Evolutionary conservation across 768 basidiomycete species (phyloP), one percentile per base, ranked within the genome.

Genomic region (Cyclocybe aegerita): DNA sequence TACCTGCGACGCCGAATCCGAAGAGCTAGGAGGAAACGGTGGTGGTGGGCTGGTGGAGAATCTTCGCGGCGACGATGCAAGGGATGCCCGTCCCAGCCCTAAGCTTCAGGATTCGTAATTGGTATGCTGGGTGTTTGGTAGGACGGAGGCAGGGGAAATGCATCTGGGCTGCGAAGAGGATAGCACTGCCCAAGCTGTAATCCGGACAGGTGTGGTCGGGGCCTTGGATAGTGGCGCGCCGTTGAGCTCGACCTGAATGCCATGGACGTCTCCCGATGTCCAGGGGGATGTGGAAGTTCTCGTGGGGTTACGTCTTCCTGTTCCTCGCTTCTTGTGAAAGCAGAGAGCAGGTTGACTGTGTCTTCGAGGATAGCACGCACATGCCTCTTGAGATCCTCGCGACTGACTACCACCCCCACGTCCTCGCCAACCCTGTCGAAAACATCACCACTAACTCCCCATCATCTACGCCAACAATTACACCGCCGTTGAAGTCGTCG

Each of bases 51-150:
- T 60, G 58, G 67, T 7, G 58, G n/a, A n/a, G n/a, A n/a, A n/a
- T 48, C 52, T 66, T 82, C 1, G 81, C 79, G 1, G 76, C 70
- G 9, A 80, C 74, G 54, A 94, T 85, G 56, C 88, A 88, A n/a
- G 93, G 75, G 46, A 93, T 70, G 4, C 91, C 91, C 0, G 91
- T 93, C 3, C 91, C 91, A 0, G 89, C 88, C 4, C 91, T 90
- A n/a, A 94, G 77, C 65, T 94, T 90, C 23, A 23, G 23, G 9
- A 93, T 60, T 2, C 81, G 70, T 1, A 80, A 49, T n/a, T 7
- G 69, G 54, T 44, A 33, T 46, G 9, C 23, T 23, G 46, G 9
- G 46, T 32, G 30, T 31, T 9, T 23, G 23, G 23, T 23, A 23
- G 32, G 23, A 57, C 14, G 11, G n/a, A 90, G 93, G 65, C 77